Base-by-base conservation (phyloP, 2,329 filamentous ascomycete genomes). In the Stenocarpella maydis region DNA sequence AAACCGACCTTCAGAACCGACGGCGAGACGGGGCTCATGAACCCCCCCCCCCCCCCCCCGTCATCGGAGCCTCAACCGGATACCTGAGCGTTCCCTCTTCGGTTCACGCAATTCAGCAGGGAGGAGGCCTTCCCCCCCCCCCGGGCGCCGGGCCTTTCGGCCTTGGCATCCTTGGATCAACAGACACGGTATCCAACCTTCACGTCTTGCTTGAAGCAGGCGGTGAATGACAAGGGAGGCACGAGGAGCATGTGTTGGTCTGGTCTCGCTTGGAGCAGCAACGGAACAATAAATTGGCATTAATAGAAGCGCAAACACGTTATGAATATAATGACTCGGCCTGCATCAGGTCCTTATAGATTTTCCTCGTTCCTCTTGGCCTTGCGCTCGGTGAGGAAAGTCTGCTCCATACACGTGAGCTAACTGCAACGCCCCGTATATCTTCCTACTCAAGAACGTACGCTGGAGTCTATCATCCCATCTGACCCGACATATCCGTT, bases 221-320 rank as follows among this genome's bases (percentile, higher is more conserved):
- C 43, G 58, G 43, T 24, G 43, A 26, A n/a, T n/a, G 28, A 63
- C 19, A 12, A 37, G n/a, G 24, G 43, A 63, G 41, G 43, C 58
- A 26, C 43, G 24, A 37, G n/a, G 58, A 37, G 58, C 12, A 49
- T 49, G 43, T 49, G 43, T 26, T 37, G 3, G 4, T 10, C 15
- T 49, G n/a, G 28, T 63, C 28, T 26, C 58, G n/a, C 43, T 21
- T 17, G 24, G 43, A 63, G 43, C 28, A 24, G 58, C 58, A 37
- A 19, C n/a, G 58, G 58, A 28, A 24, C 58, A 26, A 49, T 49
- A 63, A 63, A 63, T 49, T 47, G 43, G 58, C 43, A 63, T 63
- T 63, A 63, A 63, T 63, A 63, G 43, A 63, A 63, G 58, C 41
- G n/a, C 41, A 63, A 34, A 37, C 43, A 47, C 14, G 28, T 63